phyloP scores from a whole-genome alignment of 768 basidiomycete genomes.

The Hydnum rufescens region DNA sequence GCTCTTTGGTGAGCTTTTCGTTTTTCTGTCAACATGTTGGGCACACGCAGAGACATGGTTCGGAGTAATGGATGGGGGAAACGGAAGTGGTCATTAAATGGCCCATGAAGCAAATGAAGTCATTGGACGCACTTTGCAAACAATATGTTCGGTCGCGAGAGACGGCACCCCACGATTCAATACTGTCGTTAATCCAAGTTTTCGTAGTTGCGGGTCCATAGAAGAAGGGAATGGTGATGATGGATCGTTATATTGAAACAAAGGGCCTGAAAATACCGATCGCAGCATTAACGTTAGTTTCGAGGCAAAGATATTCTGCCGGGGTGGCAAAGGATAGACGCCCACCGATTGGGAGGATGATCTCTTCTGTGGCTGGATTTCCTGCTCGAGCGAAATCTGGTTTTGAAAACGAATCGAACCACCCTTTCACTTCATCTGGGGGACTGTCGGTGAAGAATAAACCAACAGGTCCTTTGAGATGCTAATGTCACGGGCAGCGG shows the following conservation, averaged over 20 bases:
- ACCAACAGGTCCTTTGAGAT: constrained; percentile 90
- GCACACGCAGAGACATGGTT: background rate
- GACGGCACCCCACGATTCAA: constrained; percentile 81
- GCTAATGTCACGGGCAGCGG: constrained; percentile 26
- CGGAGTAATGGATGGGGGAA: background rate
- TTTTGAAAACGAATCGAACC: constrained; percentile 82
- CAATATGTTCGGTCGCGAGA: constrained; percentile 51
- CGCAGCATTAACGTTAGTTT: background rate
- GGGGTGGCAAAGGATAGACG: too few species aligned
- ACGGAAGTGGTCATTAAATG: background rate
- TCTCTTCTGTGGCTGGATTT: constrained; percentile 52
- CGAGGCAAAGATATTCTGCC: too few species aligned
- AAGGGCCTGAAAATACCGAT: constrained; percentile 42
- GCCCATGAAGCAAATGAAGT: background rate
- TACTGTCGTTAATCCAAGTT: constrained; percentile 68
- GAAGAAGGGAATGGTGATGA: constrained; percentile 89
- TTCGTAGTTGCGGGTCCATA: constrained; percentile 90
- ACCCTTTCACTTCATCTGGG: constrained; percentile 79
- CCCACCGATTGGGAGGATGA: constrained; percentile 41
- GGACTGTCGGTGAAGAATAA: constrained; percentile 79
- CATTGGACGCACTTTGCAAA: constrained; percentile 34
- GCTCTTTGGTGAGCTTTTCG: constrained; percentile 54
- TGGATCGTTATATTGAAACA: constrained; percentile 47
- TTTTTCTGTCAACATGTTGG: constrained; percentile 25
- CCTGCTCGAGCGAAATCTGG: constrained; percentile 65